A percentile compares a stretch with the other conserved stretches of the same genome.
phyloP scores from a whole-genome alignment of 257 asterid genomes.

The Lavandula angustifolia region DNA sequence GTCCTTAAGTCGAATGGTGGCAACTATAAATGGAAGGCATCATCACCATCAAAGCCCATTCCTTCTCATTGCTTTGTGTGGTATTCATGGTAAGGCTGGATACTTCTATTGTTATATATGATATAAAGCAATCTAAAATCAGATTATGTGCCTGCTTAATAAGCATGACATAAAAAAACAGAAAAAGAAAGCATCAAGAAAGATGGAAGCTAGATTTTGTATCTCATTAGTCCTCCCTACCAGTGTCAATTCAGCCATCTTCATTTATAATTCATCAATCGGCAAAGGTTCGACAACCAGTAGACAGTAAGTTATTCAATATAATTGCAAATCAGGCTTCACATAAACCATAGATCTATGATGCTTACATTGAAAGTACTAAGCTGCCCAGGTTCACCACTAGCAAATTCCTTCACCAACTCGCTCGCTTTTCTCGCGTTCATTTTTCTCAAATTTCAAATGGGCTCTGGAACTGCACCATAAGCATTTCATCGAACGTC shows the following conservation, averaged over 20 bases:
- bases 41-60: no score
- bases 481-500: slow-evolving; percentile 48
- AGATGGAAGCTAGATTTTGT: not conserved
- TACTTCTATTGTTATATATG: not conserved
- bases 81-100: not conserved
- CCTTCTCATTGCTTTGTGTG: no score
- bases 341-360: not conserved
- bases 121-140: not conserved
- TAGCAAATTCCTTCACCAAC: slow-evolving; percentile 70
- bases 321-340: not conserved
- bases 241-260: not conserved
- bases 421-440: slow-evolving; percentile 73
- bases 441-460: slow-evolving; percentile 42
- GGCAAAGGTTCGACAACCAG: not conserved
- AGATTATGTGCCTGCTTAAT: not conserved
- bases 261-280: not conserved
- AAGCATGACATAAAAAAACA: not conserved
- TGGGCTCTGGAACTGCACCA: slow-evolving; percentile 28
- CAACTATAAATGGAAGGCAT: no score
- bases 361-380: slow-evolving; percentile 64
- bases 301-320: not conserved
- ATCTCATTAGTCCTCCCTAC: not conserved
- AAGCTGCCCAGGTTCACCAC: slow-evolving; percentile 74
- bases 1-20: not conserved
- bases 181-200: not conserved